Evolutionary conservation across 148 eudicot species (phyloP).

Genomic region (Suaeda aralocaspica): DNA sequence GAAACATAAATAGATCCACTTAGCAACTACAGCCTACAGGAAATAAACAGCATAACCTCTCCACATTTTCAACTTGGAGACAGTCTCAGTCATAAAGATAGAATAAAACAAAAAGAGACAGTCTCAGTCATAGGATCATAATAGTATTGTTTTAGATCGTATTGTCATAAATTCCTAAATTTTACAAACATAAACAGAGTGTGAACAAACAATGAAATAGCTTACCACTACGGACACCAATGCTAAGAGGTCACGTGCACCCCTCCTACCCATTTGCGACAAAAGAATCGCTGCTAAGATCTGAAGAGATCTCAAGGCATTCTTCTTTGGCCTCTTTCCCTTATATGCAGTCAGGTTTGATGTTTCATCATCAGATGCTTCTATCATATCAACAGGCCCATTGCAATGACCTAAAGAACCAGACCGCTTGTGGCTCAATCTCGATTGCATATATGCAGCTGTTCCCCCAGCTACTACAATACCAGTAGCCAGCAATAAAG

Average conservation of each 20-base stretch:
- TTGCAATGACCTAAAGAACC: slow-evolving; percentile 43
- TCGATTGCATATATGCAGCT: slow-evolving; percentile 72
- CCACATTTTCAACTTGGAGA: not conserved
- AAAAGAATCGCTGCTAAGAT: slow-evolving; percentile 79
- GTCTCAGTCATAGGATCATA: not conserved
- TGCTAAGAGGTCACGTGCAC: slow-evolving; percentile 74
- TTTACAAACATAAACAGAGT: not conserved
- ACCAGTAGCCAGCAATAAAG: slow-evolving; percentile 75
- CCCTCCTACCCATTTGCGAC: slow-evolving; percentile 77
- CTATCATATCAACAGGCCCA: slow-evolving; percentile 41
- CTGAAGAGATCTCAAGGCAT: slow-evolving; percentile 77
- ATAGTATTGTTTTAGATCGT: not conserved
- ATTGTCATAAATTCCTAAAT: not conserved
- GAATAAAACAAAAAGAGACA: no score
- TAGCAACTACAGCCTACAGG: not conserved
- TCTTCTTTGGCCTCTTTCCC: slow-evolving; percentile 65
- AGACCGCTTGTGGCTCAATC: slow-evolving; percentile 39
- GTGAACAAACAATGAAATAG: slow-evolving; percentile 19
- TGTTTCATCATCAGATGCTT: slow-evolving; percentile 32
- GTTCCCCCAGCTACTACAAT: slow-evolving; percentile 79
- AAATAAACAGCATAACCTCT: not conserved
- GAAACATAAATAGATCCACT: not conserved
- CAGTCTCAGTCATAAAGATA: not conserved
- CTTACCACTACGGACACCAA: slow-evolving; percentile 77
- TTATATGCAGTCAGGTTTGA: slow-evolving; percentile 38